Evolutionary conservation across 1,139 yeast genomes (phyloP), one percentile per base, ranked within the genome.

Genomic region (Hansenula lynferdii): DNA sequence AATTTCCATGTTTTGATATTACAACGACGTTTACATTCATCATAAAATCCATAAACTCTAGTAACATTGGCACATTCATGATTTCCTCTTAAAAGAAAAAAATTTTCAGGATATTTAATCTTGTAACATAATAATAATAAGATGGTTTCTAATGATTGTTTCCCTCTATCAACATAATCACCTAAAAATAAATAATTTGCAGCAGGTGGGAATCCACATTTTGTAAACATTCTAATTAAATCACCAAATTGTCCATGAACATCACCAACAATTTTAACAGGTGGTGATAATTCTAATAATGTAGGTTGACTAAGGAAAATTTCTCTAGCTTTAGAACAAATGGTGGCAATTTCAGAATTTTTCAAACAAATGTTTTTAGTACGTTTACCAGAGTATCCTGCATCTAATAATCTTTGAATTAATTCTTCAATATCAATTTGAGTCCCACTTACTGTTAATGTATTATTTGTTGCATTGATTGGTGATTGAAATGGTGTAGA

Each of bases 1-100:
- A 82, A 65, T 58, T 89, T 87, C 97, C 97, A 92, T 1, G 95
- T 87, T 60, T 89, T 90, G 54, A 89, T 80, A 60, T 85, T 86
- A 58, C 94, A 83, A 51, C 97, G 75, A 56, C 97, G 77, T 61
- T 92, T 92, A 67, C 97, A 92, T 62, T 92, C 98, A 64, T 92
- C 97, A 60, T 87, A 92, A 57, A 92, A 92, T 6, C 98, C 97
- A 59, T 92, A 92, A 22, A 92, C 96, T 50, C 95, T 73, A 3
- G 97, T 92, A 36, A 92, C 95, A 56, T 85, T 87, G 19, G 97
- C 97, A 64, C 96, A 87, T 65, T 92, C 97, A 63, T 92, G 98
- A 62, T 92, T 92, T 15, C 98, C 97, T 52, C 98, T 71, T 40
- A 92, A 69, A 30, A 92, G 61, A 62, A 92, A 92, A 61, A 92